phyloP scores from a whole-genome alignment of 139 green algal species.

The Auxenochlorella pyrenoidosa region DNA sequence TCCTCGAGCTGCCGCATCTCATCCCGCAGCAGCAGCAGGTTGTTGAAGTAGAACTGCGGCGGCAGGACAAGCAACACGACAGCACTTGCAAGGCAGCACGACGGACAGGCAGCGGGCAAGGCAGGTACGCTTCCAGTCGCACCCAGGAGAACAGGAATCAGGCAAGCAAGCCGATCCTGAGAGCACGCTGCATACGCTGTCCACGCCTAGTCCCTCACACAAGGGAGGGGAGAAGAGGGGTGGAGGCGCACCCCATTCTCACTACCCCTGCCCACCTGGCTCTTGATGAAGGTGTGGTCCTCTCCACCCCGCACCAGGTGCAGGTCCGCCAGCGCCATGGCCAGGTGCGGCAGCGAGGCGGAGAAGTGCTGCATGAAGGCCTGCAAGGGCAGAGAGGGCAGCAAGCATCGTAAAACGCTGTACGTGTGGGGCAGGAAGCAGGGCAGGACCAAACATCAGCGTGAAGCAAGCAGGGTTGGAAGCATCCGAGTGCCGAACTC shows the following conservation, averaged over 20 bases:
- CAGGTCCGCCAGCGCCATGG: conserved; percentile 35
- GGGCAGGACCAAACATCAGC: too few relatives aligned
- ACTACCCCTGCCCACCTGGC: background rate
- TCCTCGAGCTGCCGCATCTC: conserved; percentile 29
- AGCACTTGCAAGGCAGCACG: too few relatives aligned
- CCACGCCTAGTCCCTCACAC: too few relatives aligned
- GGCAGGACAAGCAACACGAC: too few relatives aligned
- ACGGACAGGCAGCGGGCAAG: too few relatives aligned
- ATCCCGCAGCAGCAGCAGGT: conserved; percentile 26
- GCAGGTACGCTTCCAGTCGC: too few relatives aligned
- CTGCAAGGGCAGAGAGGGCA: background rate
- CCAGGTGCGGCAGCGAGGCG: conserved; percentile 32
- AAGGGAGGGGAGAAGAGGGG: too few relatives aligned
- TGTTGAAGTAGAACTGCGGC: conserved; percentile 27
- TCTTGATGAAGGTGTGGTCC: conserved; percentile 1
- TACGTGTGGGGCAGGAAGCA: too few relatives aligned
- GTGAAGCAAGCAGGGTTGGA: too few relatives aligned
- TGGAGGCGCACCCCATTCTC: background rate
- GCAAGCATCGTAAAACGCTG: background rate
- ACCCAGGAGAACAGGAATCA: background rate
- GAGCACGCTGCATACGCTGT: too few relatives aligned
- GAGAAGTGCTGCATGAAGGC: conserved; percentile 38
- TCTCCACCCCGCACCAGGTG: conserved; percentile 3
- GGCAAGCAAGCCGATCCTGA: background rate
- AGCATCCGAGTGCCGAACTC: too few relatives aligned